These are phyloP conservation scores for Xerocomus brunneocitrinus DNA, from an alignment of 768 basidiomycete genomes.

Conservation along the genomic window DNA sequence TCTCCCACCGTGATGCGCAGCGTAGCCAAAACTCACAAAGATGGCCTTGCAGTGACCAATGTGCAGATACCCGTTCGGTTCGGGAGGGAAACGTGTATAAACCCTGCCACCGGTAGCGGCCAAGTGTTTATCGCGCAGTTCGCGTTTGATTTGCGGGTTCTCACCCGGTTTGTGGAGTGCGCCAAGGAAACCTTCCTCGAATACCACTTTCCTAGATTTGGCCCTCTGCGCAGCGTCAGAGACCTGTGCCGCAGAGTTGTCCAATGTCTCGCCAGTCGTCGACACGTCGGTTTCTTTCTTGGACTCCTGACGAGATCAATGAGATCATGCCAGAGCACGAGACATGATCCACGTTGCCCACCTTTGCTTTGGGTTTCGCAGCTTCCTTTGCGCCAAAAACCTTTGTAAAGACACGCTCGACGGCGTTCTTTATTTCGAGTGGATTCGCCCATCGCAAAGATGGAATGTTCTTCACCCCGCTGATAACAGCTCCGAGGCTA, in stretches of 20 bases:
- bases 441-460: slow-evolving; percentile 79
- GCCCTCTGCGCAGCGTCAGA: slow-evolving; percentile 35
- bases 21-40: slow-evolving; percentile 98
- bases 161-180: slow-evolving; percentile 89
- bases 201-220: slow-evolving; percentile 57
- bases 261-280: slow-evolving; percentile 1
- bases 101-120: slow-evolving; percentile 76
- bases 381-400: slow-evolving; percentile 71
- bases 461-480: slow-evolving; percentile 55
- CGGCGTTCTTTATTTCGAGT: slow-evolving; percentile 77
- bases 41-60: slow-evolving; percentile 98
- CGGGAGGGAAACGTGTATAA: slow-evolving; percentile 96
- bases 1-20: slow-evolving; percentile 86
- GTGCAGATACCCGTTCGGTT: slow-evolving; percentile 95
- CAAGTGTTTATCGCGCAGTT: slow-evolving; percentile 78
- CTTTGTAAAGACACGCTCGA: slow-evolving; percentile 63
- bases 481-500: slow-evolving; percentile 63
- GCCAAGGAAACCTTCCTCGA: slow-evolving; percentile 93
- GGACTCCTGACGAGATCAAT: slow-evolving; percentile 35
- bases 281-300: slow-evolving; percentile 40
- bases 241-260: slow-evolving; percentile 26
- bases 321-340: background rate
- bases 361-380: slow-evolving; percentile 65
- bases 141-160: slow-evolving; percentile 80
- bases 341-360: slow-evolving; percentile 21